phyloP scores from a whole-genome alignment of 306 rosid genomes.

The Calophaca sinica region DNA sequence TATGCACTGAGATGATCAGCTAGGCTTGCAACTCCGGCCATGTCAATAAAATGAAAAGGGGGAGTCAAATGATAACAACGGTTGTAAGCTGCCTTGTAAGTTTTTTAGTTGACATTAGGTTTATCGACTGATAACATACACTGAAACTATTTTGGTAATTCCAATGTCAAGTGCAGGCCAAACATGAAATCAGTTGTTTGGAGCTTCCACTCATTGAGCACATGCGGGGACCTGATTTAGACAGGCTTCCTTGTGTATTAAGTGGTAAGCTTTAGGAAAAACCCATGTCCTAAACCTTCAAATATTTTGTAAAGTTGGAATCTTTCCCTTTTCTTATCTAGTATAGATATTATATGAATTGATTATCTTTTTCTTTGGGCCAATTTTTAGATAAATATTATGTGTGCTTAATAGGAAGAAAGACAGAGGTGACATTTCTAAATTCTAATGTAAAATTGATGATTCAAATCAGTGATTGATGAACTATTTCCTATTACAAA shows the following conservation, averaged over 20 bases:
- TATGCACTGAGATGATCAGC: slow-evolving; percentile 16
- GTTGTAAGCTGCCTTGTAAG: slow-evolving; percentile 4
- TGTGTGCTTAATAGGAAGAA: slow-evolving; percentile 31
- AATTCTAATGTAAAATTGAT: not conserved
- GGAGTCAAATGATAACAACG: slow-evolving; percentile 32
- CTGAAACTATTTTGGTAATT: slow-evolving; percentile 44
- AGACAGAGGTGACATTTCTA: slow-evolving; percentile 6
- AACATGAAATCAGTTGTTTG: slow-evolving; percentile 84
- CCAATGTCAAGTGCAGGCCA: slow-evolving; percentile 71
- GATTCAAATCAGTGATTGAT: not conserved
- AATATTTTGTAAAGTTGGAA: slow-evolving; percentile 6
- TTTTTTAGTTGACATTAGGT: slow-evolving; percentile 25
- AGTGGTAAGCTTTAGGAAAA: slow-evolving; percentile 60
- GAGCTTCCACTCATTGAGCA: slow-evolving; percentile 99
- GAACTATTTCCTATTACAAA: slow-evolving; percentile 9
- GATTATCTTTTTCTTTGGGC: slow-evolving; percentile 18
- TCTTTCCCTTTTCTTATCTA: not conserved
- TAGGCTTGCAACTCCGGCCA: slow-evolving; percentile 11
- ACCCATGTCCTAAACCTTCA: not conserved
- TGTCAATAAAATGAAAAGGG: slow-evolving; percentile 26
- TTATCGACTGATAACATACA: slow-evolving; percentile 5
- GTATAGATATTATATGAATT: slow-evolving; percentile 5
- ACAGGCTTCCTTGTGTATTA: slow-evolving; percentile 70
- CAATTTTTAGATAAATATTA: slow-evolving; percentile 2
- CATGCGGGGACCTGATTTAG: slow-evolving; percentile 77